A percentile compares a stretch with the other conserved stretches of the same genome.
Evolutionary conservation across 345 rosid genomes (phyloP).

Genomic region (Acer negundo): DNA sequence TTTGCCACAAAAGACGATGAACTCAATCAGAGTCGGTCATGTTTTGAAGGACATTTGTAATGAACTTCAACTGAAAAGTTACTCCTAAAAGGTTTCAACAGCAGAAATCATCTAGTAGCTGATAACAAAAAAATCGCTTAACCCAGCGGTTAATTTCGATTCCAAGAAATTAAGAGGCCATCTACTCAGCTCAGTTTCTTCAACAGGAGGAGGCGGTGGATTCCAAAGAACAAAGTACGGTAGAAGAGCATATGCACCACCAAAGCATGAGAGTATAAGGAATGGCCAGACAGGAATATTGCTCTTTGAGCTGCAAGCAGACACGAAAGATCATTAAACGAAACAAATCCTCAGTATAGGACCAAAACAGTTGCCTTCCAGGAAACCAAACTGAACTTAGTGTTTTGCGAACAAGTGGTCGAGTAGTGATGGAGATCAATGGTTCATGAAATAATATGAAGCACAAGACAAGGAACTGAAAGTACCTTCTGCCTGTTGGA

Average conservation of each 20-base stretch:
- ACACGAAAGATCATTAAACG: conserved; percentile 12
- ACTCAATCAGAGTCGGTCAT: background rate
- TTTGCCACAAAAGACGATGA: background rate
- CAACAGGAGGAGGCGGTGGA: conserved; percentile 81
- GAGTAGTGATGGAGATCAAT: background rate
- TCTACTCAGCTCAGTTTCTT: conserved; percentile 52
- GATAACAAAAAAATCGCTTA: conserved; percentile 26
- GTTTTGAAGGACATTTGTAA: background rate
- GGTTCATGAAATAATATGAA: background rate
- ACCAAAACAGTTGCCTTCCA: background rate
- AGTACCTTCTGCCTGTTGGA: conserved; percentile 84
- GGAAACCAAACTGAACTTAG: background rate
- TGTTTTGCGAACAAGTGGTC: background rate
- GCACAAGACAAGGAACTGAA: conserved; percentile 7
- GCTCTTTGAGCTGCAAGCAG: conserved; percentile 60
- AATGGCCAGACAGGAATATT: conserved; percentile 79
- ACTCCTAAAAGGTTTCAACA: background rate
- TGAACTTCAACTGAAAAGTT: background rate
- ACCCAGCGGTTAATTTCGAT: conserved; percentile 78
- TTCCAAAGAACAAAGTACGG: conserved; percentile 93
- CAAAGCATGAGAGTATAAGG: conserved; percentile 56
- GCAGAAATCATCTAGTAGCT: background rate
- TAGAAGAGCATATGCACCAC: conserved; percentile 78
- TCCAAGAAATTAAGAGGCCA: conserved; percentile 89
- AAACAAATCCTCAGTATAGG: background rate